Conservation (phyloP, 371 early-diverging fungal genomes). For the Syncephalastrum sp. region DNA sequence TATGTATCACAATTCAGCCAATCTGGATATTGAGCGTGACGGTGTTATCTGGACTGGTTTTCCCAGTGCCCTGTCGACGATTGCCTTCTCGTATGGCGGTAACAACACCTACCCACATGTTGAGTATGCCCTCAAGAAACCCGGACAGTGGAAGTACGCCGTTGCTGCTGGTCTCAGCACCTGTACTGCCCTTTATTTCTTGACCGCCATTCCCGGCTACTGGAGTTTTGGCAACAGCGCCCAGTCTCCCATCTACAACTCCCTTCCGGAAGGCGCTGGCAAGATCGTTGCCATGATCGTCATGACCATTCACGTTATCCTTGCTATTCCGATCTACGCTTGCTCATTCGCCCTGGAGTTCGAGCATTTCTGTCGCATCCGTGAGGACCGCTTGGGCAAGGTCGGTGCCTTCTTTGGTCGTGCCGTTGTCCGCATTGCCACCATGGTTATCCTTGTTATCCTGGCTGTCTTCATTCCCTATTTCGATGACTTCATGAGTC, state of each 20-base stretch:
- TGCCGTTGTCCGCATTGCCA: conserved; percentile 47
- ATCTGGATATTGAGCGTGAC: conserved; percentile 23
- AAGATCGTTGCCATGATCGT: conserved; percentile 70
- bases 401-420: conserved; percentile 51
- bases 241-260: conserved; percentile 74
- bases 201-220: conserved; percentile 83
- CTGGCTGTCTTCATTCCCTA: conserved; percentile 63
- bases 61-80: conserved; percentile 59
- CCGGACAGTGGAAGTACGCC: conserved; percentile 76
- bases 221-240: conserved; percentile 74
- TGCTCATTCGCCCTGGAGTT: conserved; percentile 80
- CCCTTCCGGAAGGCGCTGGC: conserved; percentile 65
- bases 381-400: conserved; percentile 36
- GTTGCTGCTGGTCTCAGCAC: conserved; percentile 67
- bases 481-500: conserved; percentile 75
- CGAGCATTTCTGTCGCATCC: conserved; percentile 49
- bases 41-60: conserved; percentile 53
- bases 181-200: conserved; percentile 73
- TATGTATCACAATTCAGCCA: conserved; percentile 17
- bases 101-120: conserved; percentile 67
- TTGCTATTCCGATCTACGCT: conserved; percentile 85
- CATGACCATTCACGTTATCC: conserved; percentile 82
- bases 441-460: conserved; percentile 49
- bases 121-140: conserved; percentile 81
- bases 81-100: conserved; percentile 63